phyloP scores from a whole-genome alignment of 495 filamentous ascomycete species.

The Darksidea phi region DNA sequence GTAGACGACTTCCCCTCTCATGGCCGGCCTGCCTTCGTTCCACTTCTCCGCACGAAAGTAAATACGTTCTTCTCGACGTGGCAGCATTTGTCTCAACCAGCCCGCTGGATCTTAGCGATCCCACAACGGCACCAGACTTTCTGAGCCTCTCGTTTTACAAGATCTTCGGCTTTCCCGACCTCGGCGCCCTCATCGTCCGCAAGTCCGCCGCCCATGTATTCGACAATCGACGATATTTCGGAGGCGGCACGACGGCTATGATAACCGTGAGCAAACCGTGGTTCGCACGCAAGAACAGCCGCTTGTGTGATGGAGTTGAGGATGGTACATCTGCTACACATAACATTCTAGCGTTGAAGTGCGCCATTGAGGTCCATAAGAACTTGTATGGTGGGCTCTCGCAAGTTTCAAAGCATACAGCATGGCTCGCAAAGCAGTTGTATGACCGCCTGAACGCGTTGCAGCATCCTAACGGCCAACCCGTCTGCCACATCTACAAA shows the following conservation, averaged over 20 bases:
- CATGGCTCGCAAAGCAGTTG: constrained; percentile 54
- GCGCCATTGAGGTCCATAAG: constrained; percentile 65
- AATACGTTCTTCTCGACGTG: constrained; percentile 68
- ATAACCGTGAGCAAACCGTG: constrained; percentile 61
- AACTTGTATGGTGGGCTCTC: constrained; percentile 62
- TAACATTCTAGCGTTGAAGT: constrained; percentile 67
- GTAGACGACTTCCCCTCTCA: constrained; percentile 60
- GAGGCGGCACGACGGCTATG: constrained; percentile 63
- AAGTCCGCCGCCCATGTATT: constrained; percentile 63
- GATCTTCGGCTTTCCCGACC: constrained; percentile 77
- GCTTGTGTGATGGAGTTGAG: constrained; percentile 66
- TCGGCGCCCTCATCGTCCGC: constrained; percentile 69
- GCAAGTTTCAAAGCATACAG: constrained; percentile 62
- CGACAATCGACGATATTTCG: constrained; percentile 66
- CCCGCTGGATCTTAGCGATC: constrained; percentile 60
- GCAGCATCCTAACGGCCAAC: constrained; percentile 58
- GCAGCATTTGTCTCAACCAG: constrained; percentile 70
- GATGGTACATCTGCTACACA: constrained; percentile 81
- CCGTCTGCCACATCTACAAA: constrained; percentile 62
- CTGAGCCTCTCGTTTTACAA: constrained; percentile 74
- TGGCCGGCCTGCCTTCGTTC: constrained; percentile 48
- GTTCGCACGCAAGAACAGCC: constrained; percentile 59
- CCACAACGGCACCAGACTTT: constrained; percentile 66
- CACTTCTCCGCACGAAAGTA: constrained; percentile 22
- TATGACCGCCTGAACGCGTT: constrained; percentile 54